phyloP scores from a whole-genome alignment of 306 rosid species.

The Cicer arietinum region DNA sequence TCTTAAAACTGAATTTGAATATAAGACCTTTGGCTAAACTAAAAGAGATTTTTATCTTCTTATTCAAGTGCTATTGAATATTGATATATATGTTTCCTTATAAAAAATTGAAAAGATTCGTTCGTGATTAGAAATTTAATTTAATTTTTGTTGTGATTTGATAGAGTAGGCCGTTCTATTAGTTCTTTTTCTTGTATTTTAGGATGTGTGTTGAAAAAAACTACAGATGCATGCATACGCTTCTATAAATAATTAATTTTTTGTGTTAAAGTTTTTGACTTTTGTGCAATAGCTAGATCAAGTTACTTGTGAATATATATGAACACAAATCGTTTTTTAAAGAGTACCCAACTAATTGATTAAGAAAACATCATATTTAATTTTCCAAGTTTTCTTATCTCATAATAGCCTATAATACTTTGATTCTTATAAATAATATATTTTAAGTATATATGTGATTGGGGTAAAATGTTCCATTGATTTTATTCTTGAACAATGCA shows the following conservation, averaged over 20 bases:
- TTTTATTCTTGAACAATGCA: neutral
- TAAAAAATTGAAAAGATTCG: neutral
- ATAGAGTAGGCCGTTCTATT: neutral
- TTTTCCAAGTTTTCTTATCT: too few relatives aligned
- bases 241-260: neutral
- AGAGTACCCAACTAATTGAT: too few relatives aligned
- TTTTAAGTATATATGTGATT: neutral
- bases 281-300: slow-evolving; percentile 3
- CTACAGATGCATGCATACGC: neutral
- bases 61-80: too few relatives aligned
- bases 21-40: too few relatives aligned
- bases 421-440: neutral
- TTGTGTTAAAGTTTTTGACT: neutral
- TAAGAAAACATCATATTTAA: too few relatives aligned
- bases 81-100: neutral
- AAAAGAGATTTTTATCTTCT: too few relatives aligned
- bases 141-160: neutral
- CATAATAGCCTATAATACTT: too few relatives aligned
- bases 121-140: neutral
- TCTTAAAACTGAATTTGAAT: too few relatives aligned
- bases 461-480: neutral
- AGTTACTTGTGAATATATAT: neutral
- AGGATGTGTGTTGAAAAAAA: neutral
- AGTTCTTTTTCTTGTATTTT: neutral
- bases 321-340: neutral